These are phyloP conservation scores for Macrocybe sp. DNA, from an alignment of 1,284 basidiomycete genomes.

Conservation along the genomic window DNA sequence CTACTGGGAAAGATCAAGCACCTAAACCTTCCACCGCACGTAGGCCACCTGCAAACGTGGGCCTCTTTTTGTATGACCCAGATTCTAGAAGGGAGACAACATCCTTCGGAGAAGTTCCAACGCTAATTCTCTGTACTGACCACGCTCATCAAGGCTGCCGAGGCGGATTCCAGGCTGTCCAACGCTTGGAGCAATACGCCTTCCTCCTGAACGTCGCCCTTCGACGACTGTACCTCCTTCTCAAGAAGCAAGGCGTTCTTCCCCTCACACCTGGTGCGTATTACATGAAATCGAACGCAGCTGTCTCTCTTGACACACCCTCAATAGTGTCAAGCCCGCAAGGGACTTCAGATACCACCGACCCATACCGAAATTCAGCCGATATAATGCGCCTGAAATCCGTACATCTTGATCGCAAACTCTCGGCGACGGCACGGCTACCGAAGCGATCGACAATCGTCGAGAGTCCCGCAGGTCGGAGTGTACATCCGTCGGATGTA, in stretches of 20 bases:
- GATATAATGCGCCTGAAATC: conserved; percentile 95
- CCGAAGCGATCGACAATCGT: conserved; percentile 95
- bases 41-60: conserved; percentile 75
- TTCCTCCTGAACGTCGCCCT: conserved; percentile 96
- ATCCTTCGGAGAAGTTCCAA: conserved; percentile 67
- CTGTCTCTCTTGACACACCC: conserved; percentile 9
- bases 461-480: conserved; percentile 90
- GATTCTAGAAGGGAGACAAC: conserved; percentile 58
- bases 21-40: conserved; percentile 61
- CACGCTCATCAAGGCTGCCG: conserved; percentile 66
- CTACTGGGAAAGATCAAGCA: conserved; percentile 40
- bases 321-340: conserved; percentile 29
- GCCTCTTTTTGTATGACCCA: conserved; percentile 70
- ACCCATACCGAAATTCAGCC: conserved; percentile 79
- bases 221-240: conserved; percentile 83
- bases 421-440: conserved; percentile 87
- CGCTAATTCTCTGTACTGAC: conserved; percentile 72
- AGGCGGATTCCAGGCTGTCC: conserved; percentile 85
- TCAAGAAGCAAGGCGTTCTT: conserved; percentile 91
- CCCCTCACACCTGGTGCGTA: conserved; percentile 69
- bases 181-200: conserved; percentile 95
- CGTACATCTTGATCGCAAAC: conserved; percentile 90
- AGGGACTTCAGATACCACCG: conserved; percentile 38
- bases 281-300: conserved; percentile 4
- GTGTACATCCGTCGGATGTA: conserved; percentile 64